Evolutionary conservation across 176 grass and related monocot genomes (phyloP).

Genomic region (Puccinellia tenuiflora): DNA sequence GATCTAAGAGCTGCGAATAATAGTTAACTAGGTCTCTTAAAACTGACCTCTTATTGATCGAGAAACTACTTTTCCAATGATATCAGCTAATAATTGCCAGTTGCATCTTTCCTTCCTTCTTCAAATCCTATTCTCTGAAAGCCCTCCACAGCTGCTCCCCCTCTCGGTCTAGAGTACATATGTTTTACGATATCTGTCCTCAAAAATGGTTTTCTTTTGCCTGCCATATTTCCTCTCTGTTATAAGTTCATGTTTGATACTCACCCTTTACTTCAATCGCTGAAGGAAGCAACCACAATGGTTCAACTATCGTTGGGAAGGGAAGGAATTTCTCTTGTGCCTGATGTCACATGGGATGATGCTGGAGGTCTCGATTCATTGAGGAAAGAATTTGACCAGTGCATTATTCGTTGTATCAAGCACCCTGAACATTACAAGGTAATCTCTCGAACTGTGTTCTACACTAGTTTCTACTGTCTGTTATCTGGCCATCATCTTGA

Average conservation of each 20-base stretch:
- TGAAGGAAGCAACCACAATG: conserved; percentile 80
- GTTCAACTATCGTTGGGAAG: conserved; percentile 92
- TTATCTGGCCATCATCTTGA: neutral
- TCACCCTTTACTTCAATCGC: neutral
- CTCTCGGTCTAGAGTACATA: no score
- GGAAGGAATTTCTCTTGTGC: conserved; percentile 95
- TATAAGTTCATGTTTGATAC: conserved; percentile 7
- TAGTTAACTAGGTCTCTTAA: no score
- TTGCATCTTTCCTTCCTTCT: no score
- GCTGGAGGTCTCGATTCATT: conserved; percentile 81
- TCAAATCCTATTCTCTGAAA: no score
- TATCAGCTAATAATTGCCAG: no score
- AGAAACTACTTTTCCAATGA: no score
- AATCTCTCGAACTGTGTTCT: neutral
- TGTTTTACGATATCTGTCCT: no score
- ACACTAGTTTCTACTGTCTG: neutral
- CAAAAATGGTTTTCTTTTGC: neutral
- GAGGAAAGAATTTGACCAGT: conserved; percentile 68
- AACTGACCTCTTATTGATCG: no score
- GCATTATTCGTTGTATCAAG: conserved; percentile 82
- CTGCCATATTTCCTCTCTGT: neutral
- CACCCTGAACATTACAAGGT: conserved; percentile 77
- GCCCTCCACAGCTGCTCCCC: no score
- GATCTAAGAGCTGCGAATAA: no score
- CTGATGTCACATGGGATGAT: conserved; percentile 91